These are phyloP conservation scores for Fusarium vanettenii DNA, from an alignment of 2,329 filamentous ascomycete genomes.

Conservation along the genomic window DNA sequence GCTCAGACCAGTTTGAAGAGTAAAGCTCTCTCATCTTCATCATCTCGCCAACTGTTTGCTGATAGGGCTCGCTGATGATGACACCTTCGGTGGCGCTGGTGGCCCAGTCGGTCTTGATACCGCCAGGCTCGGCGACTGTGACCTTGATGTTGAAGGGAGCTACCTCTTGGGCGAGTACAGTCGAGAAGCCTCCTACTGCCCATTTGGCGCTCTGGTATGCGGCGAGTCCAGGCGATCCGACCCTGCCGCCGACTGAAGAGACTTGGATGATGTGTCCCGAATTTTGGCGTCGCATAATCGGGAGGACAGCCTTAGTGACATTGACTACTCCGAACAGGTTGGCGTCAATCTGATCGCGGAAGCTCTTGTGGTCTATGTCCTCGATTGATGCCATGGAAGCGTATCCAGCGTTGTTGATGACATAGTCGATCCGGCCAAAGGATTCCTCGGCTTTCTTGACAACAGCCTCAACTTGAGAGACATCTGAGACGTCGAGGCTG, in stretches of 20 bases:
- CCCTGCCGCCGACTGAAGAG: conserved; percentile 52
- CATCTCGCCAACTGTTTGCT: conserved; percentile 49
- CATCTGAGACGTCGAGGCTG: conserved; percentile 60
- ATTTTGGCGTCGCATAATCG: conserved; percentile 47
- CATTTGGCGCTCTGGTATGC: conserved; percentile 55
- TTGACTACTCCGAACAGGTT: conserved; percentile 70
- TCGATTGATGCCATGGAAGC: conserved; percentile 66
- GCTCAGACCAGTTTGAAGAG: conserved; percentile 14
- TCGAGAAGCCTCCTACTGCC: conserved; percentile 53
- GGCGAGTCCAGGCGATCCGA: conserved; percentile 47
- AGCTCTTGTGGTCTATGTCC: conserved; percentile 59
- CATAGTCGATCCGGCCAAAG: conserved; percentile 68
- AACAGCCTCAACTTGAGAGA: conserved; percentile 57
- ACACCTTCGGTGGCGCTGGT: conserved; percentile 42
- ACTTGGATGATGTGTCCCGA: conserved; percentile 54
- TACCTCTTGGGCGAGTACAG: conserved; percentile 50
- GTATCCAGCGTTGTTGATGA: conserved; percentile 72
- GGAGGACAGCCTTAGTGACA: conserved; percentile 58
- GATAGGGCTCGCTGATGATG: conserved; percentile 49
- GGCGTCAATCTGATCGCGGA: conserved; percentile 66
- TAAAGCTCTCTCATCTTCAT: conserved; percentile 3
- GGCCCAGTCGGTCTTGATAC: conserved; percentile 55
- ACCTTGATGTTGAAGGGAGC: conserved; percentile 52
- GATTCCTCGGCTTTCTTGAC: conserved; percentile 51
- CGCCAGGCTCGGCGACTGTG: conserved; percentile 54